Conservation (phyloP, 2,329 filamentous ascomycete genomes). For the Stemphylium vesicarium region DNA sequence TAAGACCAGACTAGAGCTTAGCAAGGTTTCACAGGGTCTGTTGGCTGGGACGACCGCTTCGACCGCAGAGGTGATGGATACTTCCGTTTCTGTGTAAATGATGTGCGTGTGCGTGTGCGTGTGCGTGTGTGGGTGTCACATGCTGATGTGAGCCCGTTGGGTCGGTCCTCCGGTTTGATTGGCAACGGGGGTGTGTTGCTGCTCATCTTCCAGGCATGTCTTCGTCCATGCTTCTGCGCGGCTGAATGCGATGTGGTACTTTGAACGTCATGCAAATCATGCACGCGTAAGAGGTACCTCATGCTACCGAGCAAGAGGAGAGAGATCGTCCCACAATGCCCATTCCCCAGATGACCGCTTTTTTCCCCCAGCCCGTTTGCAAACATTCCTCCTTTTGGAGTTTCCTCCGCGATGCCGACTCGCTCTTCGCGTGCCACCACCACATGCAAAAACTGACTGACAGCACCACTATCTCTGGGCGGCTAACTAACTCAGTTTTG, state of each 20-base stretch:
- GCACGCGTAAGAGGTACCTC: neutral
- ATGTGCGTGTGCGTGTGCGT: neutral
- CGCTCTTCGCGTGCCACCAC: too few species aligned
- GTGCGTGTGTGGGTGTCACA: slow-evolving; percentile 4
- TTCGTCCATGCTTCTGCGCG: slow-evolving; percentile 6
- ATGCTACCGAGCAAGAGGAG: neutral
- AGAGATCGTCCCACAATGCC: neutral
- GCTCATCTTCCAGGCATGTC: neutral
- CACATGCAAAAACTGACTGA: too few species aligned
- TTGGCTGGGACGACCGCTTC: slow-evolving; percentile 7
- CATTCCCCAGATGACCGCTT: slow-evolving; percentile 3
- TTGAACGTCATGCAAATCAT: slow-evolving; percentile 4
- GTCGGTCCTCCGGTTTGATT: slow-evolving; percentile 1
- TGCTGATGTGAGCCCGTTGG: slow-evolving; percentile 6
- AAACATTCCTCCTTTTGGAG: too few species aligned
- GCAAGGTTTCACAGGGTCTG: slow-evolving; percentile 9
- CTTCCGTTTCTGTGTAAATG: neutral
- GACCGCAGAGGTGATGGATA: neutral
- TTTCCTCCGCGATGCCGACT: too few species aligned
- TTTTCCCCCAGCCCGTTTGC: neutral
- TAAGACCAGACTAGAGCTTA: slow-evolving; percentile 1
- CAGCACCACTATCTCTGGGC: too few species aligned
- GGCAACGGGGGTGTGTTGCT: neutral
- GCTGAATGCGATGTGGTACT: slow-evolving; percentile 4
- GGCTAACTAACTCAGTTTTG: too few species aligned